Percentiles rank a stretch among this genome's conserved stretches.
phyloP scores from a whole-genome alignment of 371 early-diverging fungal genomes.

The Circinella minor region DNA sequence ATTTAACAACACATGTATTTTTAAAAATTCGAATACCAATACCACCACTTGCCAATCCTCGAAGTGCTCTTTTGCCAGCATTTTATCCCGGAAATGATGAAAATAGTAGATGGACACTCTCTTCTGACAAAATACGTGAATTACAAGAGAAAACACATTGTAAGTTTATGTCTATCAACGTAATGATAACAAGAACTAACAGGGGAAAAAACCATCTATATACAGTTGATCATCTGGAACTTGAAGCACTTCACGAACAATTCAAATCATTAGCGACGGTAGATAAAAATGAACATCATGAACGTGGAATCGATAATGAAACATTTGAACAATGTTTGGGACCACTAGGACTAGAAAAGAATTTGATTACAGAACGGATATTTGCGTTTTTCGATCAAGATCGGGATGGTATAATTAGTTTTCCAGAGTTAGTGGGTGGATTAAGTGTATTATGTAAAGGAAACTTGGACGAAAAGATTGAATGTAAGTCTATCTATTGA shows the following conservation, averaged over 20 bases:
- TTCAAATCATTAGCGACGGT: constrained; percentile 80
- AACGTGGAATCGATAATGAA: constrained; percentile 76
- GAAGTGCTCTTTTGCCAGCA: constrained; percentile 75
- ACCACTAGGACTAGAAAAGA: constrained; percentile 82
- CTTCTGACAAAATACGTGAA: constrained; percentile 43
- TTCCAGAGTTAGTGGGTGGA: constrained; percentile 85
- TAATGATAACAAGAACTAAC: background rate
- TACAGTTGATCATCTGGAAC: constrained; percentile 81
- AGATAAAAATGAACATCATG: constrained; percentile 46
- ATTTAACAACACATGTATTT: constrained; percentile 84
- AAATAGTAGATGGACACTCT: constrained; percentile 30
- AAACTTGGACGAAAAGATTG: constrained; percentile 86
- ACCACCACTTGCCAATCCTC: constrained; percentile 92
- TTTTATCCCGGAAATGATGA: constrained; percentile 76
- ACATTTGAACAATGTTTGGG: constrained; percentile 90
- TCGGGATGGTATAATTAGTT: constrained; percentile 74
- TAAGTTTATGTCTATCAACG: constrained; percentile 34
- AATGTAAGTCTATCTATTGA: constrained; percentile 54
- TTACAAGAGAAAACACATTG: constrained; percentile 74
- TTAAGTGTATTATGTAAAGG: constrained; percentile 86
- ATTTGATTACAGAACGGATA: constrained; percentile 85
- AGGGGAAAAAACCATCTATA: background rate
- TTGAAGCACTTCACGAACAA: constrained; percentile 87
- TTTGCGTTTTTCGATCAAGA: constrained; percentile 92
- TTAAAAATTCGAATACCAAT: constrained; percentile 92